Percentiles rank a stretch among this genome's conserved stretches.
Conservation (phyloP, 306 rosid genomes). For the Cucurbita argyrosperma region DNA sequence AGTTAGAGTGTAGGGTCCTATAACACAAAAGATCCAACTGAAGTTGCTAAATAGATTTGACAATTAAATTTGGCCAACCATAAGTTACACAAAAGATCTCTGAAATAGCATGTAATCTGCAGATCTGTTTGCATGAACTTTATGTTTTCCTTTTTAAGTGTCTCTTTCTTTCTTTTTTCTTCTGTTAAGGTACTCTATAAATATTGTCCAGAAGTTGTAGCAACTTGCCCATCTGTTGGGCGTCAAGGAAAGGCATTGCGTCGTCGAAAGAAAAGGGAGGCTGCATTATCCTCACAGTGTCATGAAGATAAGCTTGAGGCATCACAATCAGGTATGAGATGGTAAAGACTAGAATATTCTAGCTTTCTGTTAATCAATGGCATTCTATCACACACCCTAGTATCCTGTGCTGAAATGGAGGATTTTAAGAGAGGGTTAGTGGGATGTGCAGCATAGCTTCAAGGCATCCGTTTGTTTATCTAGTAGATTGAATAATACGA, state of each 20-base stretch:
- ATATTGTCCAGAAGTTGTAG: slow-evolving; percentile 50
- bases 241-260: slow-evolving; percentile 96
- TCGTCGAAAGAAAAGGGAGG: slow-evolving; percentile 37
- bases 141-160: neutral
- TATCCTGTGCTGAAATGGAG: neutral
- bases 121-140: neutral
- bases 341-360: neutral
- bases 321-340: slow-evolving; percentile 4
- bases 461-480: neutral
- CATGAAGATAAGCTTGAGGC: slow-evolving; percentile 17
- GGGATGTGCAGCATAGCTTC: neutral
- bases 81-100: neutral
- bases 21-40: neutral
- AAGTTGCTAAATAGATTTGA: neutral
- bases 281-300: slow-evolving; percentile 16
- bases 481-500: neutral
- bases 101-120: neutral
- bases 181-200: slow-evolving; percentile 49
- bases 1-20: neutral
- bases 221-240: slow-evolving; percentile 59
- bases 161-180: slow-evolving; percentile 3
- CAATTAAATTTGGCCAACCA: neutral
- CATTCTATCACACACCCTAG: neutral
- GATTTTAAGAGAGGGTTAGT: too few relatives aligned
- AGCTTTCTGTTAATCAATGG: neutral